Conservation (phyloP, 1,284 basidiomycete genomes). For the Takashimella tepidaria region DNA sequence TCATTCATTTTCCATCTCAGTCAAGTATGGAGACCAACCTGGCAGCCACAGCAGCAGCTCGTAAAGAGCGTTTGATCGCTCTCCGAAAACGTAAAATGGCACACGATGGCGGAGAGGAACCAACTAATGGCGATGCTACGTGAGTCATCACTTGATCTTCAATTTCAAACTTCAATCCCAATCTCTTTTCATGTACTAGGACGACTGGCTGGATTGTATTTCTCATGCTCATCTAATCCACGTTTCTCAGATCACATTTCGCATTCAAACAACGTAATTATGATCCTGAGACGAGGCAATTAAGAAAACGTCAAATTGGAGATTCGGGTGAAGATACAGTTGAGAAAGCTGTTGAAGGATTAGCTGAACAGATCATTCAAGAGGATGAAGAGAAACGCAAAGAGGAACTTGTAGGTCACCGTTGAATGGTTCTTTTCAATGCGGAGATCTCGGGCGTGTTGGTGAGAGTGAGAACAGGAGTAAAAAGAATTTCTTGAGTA, state of each 20-base stretch:
- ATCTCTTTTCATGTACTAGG: neutral
- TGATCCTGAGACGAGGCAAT: conserved; percentile 72
- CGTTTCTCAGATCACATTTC: conserved; percentile 51
- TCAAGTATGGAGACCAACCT: conserved; percentile 62
- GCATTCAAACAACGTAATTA: conserved; percentile 71
- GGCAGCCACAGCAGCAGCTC: conserved; percentile 73
- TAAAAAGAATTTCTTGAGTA: no score
- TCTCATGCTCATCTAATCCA: conserved; percentile 1
- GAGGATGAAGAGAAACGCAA: conserved; percentile 78
- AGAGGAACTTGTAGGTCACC: conserved; percentile 67
- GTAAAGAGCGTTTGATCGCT: conserved; percentile 77
- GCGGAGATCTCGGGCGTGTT: neutral
- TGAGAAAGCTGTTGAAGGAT: conserved; percentile 74
- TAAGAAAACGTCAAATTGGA: conserved; percentile 59
- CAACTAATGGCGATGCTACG: conserved; percentile 21
- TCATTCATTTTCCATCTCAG: neutral
- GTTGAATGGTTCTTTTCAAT: no score
- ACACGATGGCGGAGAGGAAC: conserved; percentile 44
- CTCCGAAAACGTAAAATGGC: conserved; percentile 72
- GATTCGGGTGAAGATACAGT: conserved; percentile 68
- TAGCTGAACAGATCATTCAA: conserved; percentile 74
- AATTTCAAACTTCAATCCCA: neutral
- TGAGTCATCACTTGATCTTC: conserved; percentile 15
- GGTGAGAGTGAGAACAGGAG: no score
- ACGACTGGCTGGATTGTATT: conserved; percentile 3